A percentile compares a stretch with the other conserved stretches of the same genome.
Evolutionary conservation across 106 monocot genomes (phyloP).

Genomic region (Iris macrosiphon): DNA sequence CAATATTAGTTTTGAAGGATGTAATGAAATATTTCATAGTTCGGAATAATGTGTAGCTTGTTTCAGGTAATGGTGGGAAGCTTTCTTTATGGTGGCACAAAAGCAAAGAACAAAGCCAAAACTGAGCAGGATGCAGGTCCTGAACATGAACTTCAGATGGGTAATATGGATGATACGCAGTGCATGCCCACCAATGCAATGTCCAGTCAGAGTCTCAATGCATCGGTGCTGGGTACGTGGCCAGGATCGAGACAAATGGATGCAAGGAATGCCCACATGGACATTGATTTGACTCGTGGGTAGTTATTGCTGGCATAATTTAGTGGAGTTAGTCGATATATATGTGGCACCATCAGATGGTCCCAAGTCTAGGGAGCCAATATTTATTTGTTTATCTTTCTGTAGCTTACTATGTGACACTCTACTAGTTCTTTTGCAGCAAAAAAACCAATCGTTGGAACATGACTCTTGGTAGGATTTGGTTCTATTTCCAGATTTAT

Average conservation of each 20-base stretch:
- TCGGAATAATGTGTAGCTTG: too few relatives aligned
- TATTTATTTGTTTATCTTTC: too few relatives aligned
- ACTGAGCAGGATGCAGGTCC: conserved; percentile 11
- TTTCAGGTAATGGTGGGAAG: conserved; percentile 81
- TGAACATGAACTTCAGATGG: conserved; percentile 11
- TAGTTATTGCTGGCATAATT: conserved; percentile 11
- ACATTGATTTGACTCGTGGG: conserved; percentile 37
- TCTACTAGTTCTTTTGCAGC: too few relatives aligned
- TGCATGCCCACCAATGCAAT: not conserved
- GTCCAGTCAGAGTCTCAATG: conserved; percentile 7
- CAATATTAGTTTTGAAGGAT: too few relatives aligned
- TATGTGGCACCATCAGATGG: too few relatives aligned
- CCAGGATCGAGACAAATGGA: conserved; percentile 20
- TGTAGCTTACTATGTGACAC: too few relatives aligned
- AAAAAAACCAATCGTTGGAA: too few relatives aligned
- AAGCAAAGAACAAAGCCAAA: conserved; percentile 36
- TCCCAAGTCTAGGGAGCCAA: too few relatives aligned
- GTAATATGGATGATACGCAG: not conserved
- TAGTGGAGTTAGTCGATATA: not conserved
- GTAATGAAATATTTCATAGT: too few relatives aligned
- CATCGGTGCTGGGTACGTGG: conserved; percentile 23
- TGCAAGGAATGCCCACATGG: conserved; percentile 23
- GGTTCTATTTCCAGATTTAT: too few relatives aligned
- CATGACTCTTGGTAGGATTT: too few relatives aligned
- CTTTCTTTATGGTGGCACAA: conserved; percentile 52